phyloP scores from a whole-genome alignment of 495 filamentous ascomycete genomes.

The Aspergillus sclerotioniger region DNA sequence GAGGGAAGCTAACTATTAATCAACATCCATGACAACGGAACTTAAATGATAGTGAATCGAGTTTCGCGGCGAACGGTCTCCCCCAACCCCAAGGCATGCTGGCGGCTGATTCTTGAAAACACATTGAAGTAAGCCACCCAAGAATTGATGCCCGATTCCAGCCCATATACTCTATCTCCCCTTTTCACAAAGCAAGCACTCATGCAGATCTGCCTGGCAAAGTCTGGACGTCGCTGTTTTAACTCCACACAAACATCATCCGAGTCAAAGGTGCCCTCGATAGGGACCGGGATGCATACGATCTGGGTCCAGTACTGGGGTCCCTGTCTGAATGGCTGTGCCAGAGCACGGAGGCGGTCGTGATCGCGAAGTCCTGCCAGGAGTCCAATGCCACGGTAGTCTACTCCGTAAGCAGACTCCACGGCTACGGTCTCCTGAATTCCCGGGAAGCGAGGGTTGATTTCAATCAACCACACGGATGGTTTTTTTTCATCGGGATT shows the following conservation, averaged over 20 bases:
- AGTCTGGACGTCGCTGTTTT: slow-evolving; percentile 27
- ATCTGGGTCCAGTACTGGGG: slow-evolving; percentile 3
- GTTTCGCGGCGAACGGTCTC: background rate
- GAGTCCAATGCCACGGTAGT: slow-evolving; percentile 36
- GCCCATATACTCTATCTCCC: slow-evolving; percentile 5
- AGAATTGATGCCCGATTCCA: background rate
- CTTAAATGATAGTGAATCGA: background rate
- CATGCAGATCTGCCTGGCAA: slow-evolving; percentile 22
- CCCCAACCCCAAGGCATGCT: background rate
- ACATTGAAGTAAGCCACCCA: slow-evolving; percentile 10
- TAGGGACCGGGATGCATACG: slow-evolving; percentile 8
- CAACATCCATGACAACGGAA: too few relatives aligned
- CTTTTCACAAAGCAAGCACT: background rate
- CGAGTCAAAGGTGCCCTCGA: slow-evolving; percentile 35
- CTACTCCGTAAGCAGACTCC: slow-evolving; percentile 38
- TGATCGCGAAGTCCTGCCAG: slow-evolving; percentile 18
- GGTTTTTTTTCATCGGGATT: background rate
- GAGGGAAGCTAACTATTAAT: too few relatives aligned
- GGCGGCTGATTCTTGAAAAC: slow-evolving; percentile 2
- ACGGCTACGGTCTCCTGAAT: slow-evolving; percentile 22
- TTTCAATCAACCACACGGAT: slow-evolving; percentile 10
- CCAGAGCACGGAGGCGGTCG: background rate
- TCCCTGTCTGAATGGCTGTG: slow-evolving; percentile 4
- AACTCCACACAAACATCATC: slow-evolving; percentile 37
- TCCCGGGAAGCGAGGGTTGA: slow-evolving; percentile 7